Evolutionary conservation across 1,139 yeast genomes (phyloP), one percentile per base, ranked within the genome.

Genomic region (Scheffersomyces cryptocercus): DNA sequence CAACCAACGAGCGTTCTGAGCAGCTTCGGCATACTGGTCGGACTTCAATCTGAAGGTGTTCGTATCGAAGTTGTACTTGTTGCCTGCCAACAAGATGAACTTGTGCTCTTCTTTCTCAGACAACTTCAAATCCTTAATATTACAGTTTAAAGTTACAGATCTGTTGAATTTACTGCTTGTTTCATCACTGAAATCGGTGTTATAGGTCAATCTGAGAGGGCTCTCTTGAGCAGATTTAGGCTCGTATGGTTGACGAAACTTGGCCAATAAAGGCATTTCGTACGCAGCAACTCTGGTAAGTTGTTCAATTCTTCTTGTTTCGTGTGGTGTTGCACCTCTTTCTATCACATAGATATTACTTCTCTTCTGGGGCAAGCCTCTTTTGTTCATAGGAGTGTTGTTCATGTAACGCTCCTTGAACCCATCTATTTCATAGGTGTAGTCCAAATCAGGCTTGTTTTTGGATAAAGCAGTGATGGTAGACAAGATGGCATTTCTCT

Each of bases 241-340:
- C 33, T 56, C 62, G 65, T 82, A 87, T 47, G 71, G 75, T 65
- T 83, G 83, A 54, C 93, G 84, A 62, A 77, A 85, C 63, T 88
- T 82, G 37, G 85, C 82, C 51, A 93, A 75, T 46, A 84, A 79
- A 3, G 99, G 99, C 74, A 91, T 77, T 64, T 91, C 98, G 67
- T 85, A 93, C 0, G 98, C 97, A 29, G 95, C 87, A 33, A 88
- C 73, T 56, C 97, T 78, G 57, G 84, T 85, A 58, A 85, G 81
- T 44, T 74, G 68, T 29, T 72, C 76, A 32, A 57, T 56, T 50
- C 68, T 65, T 53, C 78, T 64, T 38, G 53, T 54, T 42, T 68
- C 64, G 48, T 73, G 77, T 3, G 73, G 69, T 10, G 67, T 64
- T 24, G 57, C 55, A 36, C 79, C 79, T 38, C 59, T 58, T 35